Conservation (phyloP, 1,139 yeast genomes). For the Saccharomyces hybrid region DNA sequence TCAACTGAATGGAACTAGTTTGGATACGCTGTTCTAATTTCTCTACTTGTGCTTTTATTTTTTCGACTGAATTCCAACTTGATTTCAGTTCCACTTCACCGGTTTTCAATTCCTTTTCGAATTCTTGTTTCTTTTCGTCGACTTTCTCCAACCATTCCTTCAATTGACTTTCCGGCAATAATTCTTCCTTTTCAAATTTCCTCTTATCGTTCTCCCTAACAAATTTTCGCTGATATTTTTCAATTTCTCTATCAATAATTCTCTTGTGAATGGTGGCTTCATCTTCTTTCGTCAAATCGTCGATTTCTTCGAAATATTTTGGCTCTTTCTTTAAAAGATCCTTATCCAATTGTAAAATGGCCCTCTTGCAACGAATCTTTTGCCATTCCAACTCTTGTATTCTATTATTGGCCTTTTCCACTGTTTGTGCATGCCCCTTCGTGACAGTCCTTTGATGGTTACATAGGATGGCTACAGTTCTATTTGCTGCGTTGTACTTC, state of each 20-base stretch:
- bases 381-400: slow-evolving; percentile 81
- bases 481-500: slow-evolving; percentile 86
- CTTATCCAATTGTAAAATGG: slow-evolving; percentile 62
- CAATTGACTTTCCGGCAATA: slow-evolving; percentile 48
- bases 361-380: slow-evolving; percentile 62
- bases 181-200: slow-evolving; percentile 47
- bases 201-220: slow-evolving; percentile 72
- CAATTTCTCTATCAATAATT: slow-evolving; percentile 52
- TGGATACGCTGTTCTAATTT: slow-evolving; percentile 64
- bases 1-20: slow-evolving; percentile 63
- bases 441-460: slow-evolving; percentile 94
- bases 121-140: slow-evolving; percentile 49
- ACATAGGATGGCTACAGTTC: slow-evolving; percentile 92
- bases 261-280: slow-evolving; percentile 49
- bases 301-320: slow-evolving; percentile 59
- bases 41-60: slow-evolving; percentile 64
- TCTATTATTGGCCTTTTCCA: slow-evolving; percentile 69
- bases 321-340: slow-evolving; percentile 45
- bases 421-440: slow-evolving; percentile 72
- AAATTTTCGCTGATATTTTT: slow-evolving; percentile 57
- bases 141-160: slow-evolving; percentile 53
- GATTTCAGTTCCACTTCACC: slow-evolving; percentile 55
- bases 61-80: slow-evolving; percentile 52
- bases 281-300: slow-evolving; percentile 63
- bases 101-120: slow-evolving; percentile 51